Evolutionary conservation across 768 basidiomycete genomes (phyloP).

Genomic region (Kwoniella shandongensis): DNA sequence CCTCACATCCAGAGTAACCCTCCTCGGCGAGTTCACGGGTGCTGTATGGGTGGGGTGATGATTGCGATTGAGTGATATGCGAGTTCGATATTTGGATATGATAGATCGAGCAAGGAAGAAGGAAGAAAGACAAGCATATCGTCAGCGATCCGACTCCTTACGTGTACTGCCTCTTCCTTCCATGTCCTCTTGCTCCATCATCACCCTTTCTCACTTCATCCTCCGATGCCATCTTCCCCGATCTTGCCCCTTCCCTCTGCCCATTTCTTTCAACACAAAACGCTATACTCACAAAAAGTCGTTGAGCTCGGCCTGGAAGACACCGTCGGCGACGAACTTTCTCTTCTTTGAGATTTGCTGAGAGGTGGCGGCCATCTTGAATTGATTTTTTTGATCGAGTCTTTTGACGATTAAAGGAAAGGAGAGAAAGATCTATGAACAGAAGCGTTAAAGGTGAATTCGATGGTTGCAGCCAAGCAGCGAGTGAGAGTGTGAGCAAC

Average conservation of each 20-base stretch:
- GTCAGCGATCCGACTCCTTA: not conserved
- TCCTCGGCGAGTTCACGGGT: conserved; percentile 91
- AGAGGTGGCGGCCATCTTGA: conserved; percentile 47
- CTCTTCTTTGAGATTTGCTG: conserved; percentile 87
- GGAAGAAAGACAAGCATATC: not conserved
- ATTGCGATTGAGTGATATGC: not conserved
- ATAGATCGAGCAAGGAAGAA: not conserved
- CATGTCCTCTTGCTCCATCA: not conserved
- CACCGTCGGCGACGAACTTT: conserved; percentile 96
- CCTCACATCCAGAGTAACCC: conserved; percentile 99
- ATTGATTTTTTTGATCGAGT: conserved; percentile 4
- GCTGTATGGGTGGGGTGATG: conserved; percentile 26
- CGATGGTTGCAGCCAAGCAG: no score
- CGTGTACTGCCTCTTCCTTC: not conserved
- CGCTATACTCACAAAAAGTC: conserved; percentile 73
- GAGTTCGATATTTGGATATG: not conserved
- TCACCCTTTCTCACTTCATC: not conserved
- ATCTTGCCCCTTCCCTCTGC: no score
- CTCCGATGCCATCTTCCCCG: not conserved
- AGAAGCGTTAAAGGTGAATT: conserved; percentile 1
- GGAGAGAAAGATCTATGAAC: not conserved
- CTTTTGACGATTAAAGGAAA: conserved; percentile 22
- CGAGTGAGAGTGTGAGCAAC: conserved; percentile 9
- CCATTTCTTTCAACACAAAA: no score
- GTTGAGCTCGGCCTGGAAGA: conserved; percentile 97